Base-by-base conservation (phyloP, 1,139 yeast genomes). In the Yueomyces sp. region DNA sequence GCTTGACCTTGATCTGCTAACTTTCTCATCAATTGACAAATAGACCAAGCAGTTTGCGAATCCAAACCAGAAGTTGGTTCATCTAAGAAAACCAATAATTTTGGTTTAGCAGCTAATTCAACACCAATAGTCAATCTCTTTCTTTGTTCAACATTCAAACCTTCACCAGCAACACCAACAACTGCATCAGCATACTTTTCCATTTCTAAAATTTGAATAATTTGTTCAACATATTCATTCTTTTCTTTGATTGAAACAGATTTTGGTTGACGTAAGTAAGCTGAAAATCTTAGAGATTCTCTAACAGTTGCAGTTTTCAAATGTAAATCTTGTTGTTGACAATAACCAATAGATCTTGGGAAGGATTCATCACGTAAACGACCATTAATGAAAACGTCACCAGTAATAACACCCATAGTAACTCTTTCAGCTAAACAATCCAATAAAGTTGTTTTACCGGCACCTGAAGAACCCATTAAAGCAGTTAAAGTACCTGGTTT, bases 11-110 rank as follows among this genome's bases (percentile, higher is more conserved):
- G 78, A 59, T 75, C 70, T 27, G 91, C 83, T 44, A 83, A 69
- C 59, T 78, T 79, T 62, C 85, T 73, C 75, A 83, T 75, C 62
- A 83, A 69, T 56, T 78, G 77, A 61, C 85, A 78, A 56, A 83
- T 77, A 31, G 91, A 77, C 94, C 94, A 83, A 7, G 95, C 93
- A 46, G 95, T 81, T 63, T 84, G 94, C 27, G 95, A 83, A 59
- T 85, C 96, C 51, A 85, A 70, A 58, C 96, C 96, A 9, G 95
- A 85, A 30, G 96, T 85, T 7, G 95, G 95, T 60, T 86, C 96
- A 65, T 85, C 96, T 56, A 85, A 70, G 64, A 85, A 85, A 45
- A 86, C 67, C 48, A 85, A 67, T 45, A 86, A 68, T 50, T 81
- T 78, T 4, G 96, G 95, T 60, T 81, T 84, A 31, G 95, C 94